These are phyloP conservation scores for Jaapia argillacea DNA, from an alignment of 768 basidiomycete genomes.

Conservation along the genomic window DNA sequence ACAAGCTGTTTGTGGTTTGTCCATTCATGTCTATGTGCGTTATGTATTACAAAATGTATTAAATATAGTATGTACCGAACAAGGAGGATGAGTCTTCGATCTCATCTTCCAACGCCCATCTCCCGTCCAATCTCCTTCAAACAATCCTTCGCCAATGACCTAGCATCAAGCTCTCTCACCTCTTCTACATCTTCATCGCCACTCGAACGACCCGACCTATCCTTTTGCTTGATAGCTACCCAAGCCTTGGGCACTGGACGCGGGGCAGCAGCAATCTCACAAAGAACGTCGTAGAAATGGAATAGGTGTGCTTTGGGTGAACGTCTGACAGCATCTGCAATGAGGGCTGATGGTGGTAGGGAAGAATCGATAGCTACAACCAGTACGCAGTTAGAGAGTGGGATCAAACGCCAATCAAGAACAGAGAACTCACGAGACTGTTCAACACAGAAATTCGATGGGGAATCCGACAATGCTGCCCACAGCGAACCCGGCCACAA, in stretches of 20 bases:
- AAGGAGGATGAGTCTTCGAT: too few species aligned
- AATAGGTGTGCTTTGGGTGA: conserved; percentile 81
- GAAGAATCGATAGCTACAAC: conserved; percentile 29
- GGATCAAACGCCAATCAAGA: conserved; percentile 3
- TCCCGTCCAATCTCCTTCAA: conserved; percentile 64
- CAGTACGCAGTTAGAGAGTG: too few species aligned
- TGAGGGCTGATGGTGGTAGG: conserved; percentile 39
- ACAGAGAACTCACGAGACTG: conserved; percentile 43
- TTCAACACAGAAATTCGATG: conserved; percentile 39
- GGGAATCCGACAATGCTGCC: conserved; percentile 63
- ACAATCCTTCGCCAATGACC: conserved; percentile 56
- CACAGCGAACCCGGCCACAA: conserved; percentile 71
- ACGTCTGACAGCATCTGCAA: conserved; percentile 64
- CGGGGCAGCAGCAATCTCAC: conserved; percentile 70
- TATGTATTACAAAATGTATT: not conserved
- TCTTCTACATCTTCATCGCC: conserved; percentile 14
- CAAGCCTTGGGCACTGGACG: conserved; percentile 60
- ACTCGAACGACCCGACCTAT: not conserved
- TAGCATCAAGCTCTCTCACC: conserved; percentile 51
- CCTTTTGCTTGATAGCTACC: conserved; percentile 27
- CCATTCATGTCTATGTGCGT: not conserved
- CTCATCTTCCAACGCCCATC: conserved; percentile 36
- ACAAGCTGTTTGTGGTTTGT: not conserved
- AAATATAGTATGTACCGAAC: too few species aligned
- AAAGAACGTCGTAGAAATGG: conserved; percentile 73